Evolutionary conservation across 768 basidiomycete species (phyloP).

Genomic region (Sarcodon aspratus): DNA sequence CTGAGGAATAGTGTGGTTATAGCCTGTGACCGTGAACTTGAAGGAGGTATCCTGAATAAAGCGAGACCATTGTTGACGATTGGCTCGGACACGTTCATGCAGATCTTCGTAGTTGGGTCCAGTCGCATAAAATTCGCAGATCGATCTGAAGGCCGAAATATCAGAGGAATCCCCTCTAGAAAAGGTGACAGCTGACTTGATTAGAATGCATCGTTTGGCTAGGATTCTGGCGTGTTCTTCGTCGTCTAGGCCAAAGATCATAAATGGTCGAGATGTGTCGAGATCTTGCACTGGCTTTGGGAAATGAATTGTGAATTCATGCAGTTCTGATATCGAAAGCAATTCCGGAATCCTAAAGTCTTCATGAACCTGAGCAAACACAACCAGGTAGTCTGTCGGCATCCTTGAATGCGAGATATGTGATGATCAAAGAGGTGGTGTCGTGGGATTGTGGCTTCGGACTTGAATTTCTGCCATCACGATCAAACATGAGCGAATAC

Average conservation of each 20-base stretch:
- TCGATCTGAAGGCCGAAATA: constrained; percentile 35
- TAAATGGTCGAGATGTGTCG: constrained; percentile 57
- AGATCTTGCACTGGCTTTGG: constrained; percentile 30
- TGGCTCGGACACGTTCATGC: constrained; percentile 40
- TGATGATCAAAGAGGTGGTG: neutral
- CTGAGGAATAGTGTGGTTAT: constrained; percentile 66
- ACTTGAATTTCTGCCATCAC: constrained; percentile 15
- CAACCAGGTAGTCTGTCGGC: constrained; percentile 38
- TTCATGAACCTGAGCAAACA: constrained; percentile 72
- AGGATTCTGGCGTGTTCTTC: constrained; percentile 71
- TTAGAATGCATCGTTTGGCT: constrained; percentile 65
- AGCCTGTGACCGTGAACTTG: constrained; percentile 66
- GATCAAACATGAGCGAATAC: constrained; percentile 65
- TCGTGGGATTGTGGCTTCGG: neutral
- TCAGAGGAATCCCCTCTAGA: neutral
- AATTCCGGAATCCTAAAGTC: constrained; percentile 84
- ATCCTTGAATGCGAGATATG: constrained; percentile 16
- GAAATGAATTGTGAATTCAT: constrained; percentile 51
- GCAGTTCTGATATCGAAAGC: constrained; percentile 59
- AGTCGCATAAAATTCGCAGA: constrained; percentile 70
- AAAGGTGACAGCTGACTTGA: constrained; percentile 47
- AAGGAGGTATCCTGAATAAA: constrained; percentile 64
- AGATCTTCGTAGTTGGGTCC: constrained; percentile 60
- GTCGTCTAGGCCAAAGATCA: constrained; percentile 53
- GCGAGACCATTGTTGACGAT: constrained; percentile 38